Evolutionary conservation across 352 stramenopile species (phyloP), one percentile per base, ranked within the genome.

Genomic region (Thraustochytrium striatum): DNA sequence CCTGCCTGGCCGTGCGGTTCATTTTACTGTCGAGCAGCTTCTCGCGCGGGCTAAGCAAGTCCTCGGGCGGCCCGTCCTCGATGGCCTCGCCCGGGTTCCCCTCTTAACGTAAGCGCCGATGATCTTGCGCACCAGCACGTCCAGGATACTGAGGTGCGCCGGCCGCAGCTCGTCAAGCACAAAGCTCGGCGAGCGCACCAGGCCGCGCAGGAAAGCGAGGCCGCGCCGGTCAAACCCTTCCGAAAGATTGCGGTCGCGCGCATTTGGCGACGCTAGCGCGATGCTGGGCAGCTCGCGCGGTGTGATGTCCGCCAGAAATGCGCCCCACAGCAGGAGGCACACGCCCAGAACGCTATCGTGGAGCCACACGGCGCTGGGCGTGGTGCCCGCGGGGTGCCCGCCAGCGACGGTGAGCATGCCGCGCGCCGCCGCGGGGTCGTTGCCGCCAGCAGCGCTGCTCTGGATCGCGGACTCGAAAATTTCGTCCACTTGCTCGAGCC

Each of bases 261-360:
- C 41, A 21, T 58, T 16, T 21, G 65, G 41, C 3, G 32, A 62
- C 32, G 65, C 65, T 13, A 75, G 16, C 8, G 43, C 28, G 28
- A 19, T 21, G 39, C 32, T n/a, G 11, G 65, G 44, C 25, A 61
- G 68, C 28, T 75, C 32, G 19, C 39, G 30, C 1, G 35, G 11
- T 16, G 3, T 9, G 3, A 75, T 13, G 25, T 75, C 65, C 3
- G 41, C 44, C 25, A 75, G 43, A 41, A 75, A 75, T 11, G 65
- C 21, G 39, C 1, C 65, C 65, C 65, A 75, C 5, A 75, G 36
- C 5, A 75, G 52, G 25, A 30, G n/a, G 7, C 30, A 7, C 11
- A 28, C 65, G 35, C 65, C 65, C 11, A 30, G 65, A 9, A 75
- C 65, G 39, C 65, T 43, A 11, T 75, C 32, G 36, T 75, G 65